These are phyloP conservation scores for Coemansia sp. DNA, from an alignment of 192 early-diverging fungal genomes.

Conservation along the genomic window DNA sequence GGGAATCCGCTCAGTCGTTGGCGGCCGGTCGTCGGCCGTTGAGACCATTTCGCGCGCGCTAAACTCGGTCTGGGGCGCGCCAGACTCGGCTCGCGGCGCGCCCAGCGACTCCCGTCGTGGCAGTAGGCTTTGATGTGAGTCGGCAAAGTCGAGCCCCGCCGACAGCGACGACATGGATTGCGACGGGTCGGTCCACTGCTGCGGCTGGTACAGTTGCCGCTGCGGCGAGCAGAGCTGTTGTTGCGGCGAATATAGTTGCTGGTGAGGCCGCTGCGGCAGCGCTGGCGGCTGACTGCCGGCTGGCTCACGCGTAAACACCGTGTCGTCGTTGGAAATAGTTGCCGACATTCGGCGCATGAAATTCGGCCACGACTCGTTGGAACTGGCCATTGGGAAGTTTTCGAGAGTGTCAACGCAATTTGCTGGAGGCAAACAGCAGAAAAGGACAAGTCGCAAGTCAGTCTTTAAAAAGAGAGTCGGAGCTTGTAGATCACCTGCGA, in stretches of 20 bases:
- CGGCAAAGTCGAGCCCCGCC: slow-evolving; percentile 6
- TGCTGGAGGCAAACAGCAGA: no score
- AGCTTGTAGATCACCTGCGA: no score
- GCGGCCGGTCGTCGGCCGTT: slow-evolving; percentile 18
- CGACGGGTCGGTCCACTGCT: slow-evolving; percentile 7
- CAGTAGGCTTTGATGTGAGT: background rate
- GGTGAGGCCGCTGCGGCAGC: slow-evolving; percentile 3
- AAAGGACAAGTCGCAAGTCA: no score
- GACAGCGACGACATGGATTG: slow-evolving; percentile 1
- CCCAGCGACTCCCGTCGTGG: no score
- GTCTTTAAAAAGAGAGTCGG: no score
- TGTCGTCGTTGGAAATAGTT: background rate
- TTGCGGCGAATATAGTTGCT: slow-evolving; percentile 25
- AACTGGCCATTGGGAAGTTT: slow-evolving; percentile 14
- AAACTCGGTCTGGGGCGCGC: background rate
- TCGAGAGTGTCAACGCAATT: no score
- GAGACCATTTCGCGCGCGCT: background rate
- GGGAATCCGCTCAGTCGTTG: slow-evolving; percentile 32
- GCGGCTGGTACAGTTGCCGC: slow-evolving; percentile 27
- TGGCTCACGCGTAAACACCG: background rate
- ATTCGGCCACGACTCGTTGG: slow-evolving; percentile 25
- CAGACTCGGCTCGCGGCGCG: no score
- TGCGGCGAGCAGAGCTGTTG: slow-evolving; percentile 1
- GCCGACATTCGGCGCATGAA: slow-evolving; percentile 24
- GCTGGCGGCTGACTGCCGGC: background rate